Percentiles rank a stretch among this genome's conserved stretches.
Evolutionary conservation across 2,329 filamentous ascomycete species (phyloP).

Genomic region (Aspergillus sp.): DNA sequence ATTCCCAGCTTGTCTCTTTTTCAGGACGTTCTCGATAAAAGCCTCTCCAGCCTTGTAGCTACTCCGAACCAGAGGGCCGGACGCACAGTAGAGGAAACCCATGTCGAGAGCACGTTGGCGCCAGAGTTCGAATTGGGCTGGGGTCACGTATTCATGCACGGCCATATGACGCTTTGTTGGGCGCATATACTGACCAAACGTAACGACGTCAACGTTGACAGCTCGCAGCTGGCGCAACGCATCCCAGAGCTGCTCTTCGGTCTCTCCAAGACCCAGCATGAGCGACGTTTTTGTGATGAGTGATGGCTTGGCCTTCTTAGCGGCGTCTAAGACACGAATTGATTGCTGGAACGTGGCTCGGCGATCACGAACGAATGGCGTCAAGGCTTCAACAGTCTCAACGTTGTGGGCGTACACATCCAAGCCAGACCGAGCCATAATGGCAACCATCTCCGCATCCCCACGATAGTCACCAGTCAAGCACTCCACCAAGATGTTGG

Average conservation of each 20-base stretch:
- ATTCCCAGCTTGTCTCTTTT: constrained; percentile 61
- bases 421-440: constrained; percentile 82
- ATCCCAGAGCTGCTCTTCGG: constrained; percentile 78
- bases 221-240: constrained; percentile 77
- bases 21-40: constrained; percentile 97
- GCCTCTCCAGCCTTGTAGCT: constrained; percentile 98
- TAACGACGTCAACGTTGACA: constrained; percentile 86
- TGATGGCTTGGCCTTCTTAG: constrained; percentile 71
- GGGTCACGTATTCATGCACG: constrained; percentile 92
- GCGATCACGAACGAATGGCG: constrained; percentile 84
- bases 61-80: constrained; percentile 86
- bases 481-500: constrained; percentile 46
- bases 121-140: constrained; percentile 90
- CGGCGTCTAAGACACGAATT: constrained; percentile 73
- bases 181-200: constrained; percentile 99
- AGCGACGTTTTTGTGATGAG: constrained; percentile 98
- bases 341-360: constrained; percentile 87
- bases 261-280: constrained; percentile 94
- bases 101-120: constrained; percentile 83
- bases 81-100: constrained; percentile 96
- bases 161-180: constrained; percentile 97
- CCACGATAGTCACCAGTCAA: constrained; percentile 79
- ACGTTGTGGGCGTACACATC: constrained; percentile 98
- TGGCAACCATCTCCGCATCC: constrained; percentile 78
- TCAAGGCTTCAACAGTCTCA: constrained; percentile 89